These are phyloP conservation scores for Fistulifera pelliculosa DNA, from an alignment of 108 stramenopile species.

Conservation along the genomic window DNA sequence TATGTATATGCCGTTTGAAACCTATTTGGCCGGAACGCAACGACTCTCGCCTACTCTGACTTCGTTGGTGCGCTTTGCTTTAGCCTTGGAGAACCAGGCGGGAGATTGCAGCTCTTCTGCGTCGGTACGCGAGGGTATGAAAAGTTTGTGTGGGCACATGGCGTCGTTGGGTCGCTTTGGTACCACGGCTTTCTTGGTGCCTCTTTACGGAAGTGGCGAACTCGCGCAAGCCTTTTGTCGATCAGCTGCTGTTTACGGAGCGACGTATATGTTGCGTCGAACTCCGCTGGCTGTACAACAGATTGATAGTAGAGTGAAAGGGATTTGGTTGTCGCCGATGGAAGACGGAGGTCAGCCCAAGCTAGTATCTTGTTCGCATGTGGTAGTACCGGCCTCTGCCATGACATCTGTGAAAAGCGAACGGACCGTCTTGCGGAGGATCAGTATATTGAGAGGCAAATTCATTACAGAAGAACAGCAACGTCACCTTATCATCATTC, in stretches of 20 bases:
- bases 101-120: neutral
- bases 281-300: conserved; percentile 16
- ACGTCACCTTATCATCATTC: conserved; percentile 60
- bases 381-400: conserved; percentile 41
- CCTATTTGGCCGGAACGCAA: conserved; percentile 37
- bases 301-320: conserved; percentile 15
- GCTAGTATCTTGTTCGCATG: conserved; percentile 33
- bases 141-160: conserved; percentile 47
- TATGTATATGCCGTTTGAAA: conserved; percentile 47
- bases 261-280: conserved; percentile 67
- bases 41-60: conserved; percentile 47
- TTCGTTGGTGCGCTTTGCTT: conserved; percentile 48
- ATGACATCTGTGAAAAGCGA: neutral
- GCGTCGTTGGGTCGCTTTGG: conserved; percentile 69
- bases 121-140: conserved; percentile 36
- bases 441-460: conserved; percentile 48
- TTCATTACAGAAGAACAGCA: conserved; percentile 26
- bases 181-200: conserved; percentile 63
- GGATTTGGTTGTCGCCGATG: conserved; percentile 19
- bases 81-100: conserved; percentile 40
- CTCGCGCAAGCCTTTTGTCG: conserved; percentile 78
- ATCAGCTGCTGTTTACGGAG: conserved; percentile 77
- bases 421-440: conserved; percentile 28
- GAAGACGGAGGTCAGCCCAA: neutral
- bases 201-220: conserved; percentile 79